These are phyloP conservation scores for Bocquillonia castaneifolia DNA, from an alignment of 441 rosid genomes.

Conservation along the genomic window DNA sequence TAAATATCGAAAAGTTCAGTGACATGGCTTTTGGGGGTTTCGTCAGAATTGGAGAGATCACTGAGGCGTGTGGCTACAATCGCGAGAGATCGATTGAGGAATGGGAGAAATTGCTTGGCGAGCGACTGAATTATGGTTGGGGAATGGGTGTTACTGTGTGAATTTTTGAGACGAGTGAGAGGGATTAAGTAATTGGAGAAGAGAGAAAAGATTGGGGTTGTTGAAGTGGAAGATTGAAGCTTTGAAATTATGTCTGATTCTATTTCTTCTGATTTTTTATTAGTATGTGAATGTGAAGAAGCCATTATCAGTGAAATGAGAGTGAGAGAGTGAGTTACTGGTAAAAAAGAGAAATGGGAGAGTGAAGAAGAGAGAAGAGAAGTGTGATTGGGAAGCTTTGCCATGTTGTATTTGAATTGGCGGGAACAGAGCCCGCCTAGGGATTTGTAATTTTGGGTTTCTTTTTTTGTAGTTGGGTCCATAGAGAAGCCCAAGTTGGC, in stretches of 20 bases:
- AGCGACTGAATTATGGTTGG: conserved; percentile 31
- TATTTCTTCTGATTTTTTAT: no score
- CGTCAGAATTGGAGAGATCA: conserved; percentile 16
- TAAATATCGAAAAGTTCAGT: conserved; percentile 42
- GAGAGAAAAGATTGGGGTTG: conserved; percentile 20
- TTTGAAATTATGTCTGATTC: conserved; percentile 27
- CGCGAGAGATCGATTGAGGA: conserved; percentile 39
- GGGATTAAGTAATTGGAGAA: conserved; percentile 32
- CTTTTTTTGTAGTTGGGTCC: no score
- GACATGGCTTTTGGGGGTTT: conserved; percentile 22
- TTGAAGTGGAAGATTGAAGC: conserved; percentile 32
- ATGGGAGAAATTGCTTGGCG: conserved; percentile 40
- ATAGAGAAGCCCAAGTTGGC: no score
- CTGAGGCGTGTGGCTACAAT: conserved; percentile 39
- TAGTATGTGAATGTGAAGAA: conserved; percentile 17
- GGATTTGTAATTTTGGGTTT: no score
- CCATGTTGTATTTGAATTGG: no score
- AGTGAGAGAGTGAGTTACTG: no score
- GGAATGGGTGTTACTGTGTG: conserved; percentile 9
- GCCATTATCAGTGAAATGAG: conserved; percentile 19
- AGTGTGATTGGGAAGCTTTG: neutral
- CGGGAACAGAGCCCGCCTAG: no score
- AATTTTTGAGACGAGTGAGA: conserved; percentile 19
- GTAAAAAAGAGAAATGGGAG: neutral
- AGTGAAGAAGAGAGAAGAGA: neutral